Evolutionary conservation across 306 rosid genomes (phyloP), one percentile per base, ranked within the genome.

Genomic region (Abrus pulchellus): DNA sequence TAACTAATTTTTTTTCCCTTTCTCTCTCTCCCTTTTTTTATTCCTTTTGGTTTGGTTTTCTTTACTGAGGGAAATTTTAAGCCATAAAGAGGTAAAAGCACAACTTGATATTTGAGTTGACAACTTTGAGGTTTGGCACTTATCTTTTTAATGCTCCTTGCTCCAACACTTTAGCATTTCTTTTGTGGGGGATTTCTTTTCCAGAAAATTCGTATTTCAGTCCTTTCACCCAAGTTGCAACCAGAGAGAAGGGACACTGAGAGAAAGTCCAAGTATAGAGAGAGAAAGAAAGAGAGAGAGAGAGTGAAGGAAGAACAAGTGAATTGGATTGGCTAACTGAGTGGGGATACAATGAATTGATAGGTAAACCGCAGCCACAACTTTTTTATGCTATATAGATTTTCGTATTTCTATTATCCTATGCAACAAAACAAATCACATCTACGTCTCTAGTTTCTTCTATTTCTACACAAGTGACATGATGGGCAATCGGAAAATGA

Each of bases 341-440:
- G 90, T 74, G 86, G 89, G 90, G 80, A 84, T 83, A 75, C 94
- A 41, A 20, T 78, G 86, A 89, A 88, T 83, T 84, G 96, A 87
- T 70, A 76, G 85, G 84, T 88, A 73, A 89, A 76, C 70, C 72
- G 69, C 76, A 86, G 87, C 99, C 99, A 93, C 98, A 83, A 70
- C 82, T 69, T 87, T 89, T 53, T 77, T 27, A 41, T 89, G 48
- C 48, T 62, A 75, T 57, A 30, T 11, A 13, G 47, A 78, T 72
- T 78, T 84, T 62, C 63, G 54, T 28, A 59, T 79, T 80, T 63
- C 80, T 70, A 89, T 82, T 88, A 82, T 85, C 86, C 78, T 27
- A 33, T 47, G 59, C 64, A 79, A 47, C 68, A 77, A 85, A 83
- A 80, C 85, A 88, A 85, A 85, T 75, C 81, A 87, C 86, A 84